Percentiles rank a stretch among this genome's conserved stretches.
Evolutionary conservation across 192 early-diverging fungal genomes (phyloP).

Genomic region (Dispira parvispora): DNA sequence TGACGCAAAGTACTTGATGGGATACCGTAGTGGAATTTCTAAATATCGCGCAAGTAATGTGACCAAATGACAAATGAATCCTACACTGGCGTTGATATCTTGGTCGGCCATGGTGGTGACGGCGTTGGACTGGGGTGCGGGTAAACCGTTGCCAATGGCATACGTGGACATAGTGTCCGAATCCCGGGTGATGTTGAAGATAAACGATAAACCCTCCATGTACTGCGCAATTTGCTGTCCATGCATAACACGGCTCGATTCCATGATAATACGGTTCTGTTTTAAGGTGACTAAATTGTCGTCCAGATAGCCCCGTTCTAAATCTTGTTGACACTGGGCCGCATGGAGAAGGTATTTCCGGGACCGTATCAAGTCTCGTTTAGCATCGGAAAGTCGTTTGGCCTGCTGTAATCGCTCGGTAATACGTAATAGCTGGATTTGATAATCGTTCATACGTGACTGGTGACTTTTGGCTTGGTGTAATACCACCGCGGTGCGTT

Average conservation of each 20-base stretch:
- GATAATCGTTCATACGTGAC: background rate
- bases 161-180: background rate
- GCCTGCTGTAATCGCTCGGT: background rate
- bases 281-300: slow-evolving; percentile 1
- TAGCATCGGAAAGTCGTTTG: background rate
- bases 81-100: slow-evolving; percentile 3
- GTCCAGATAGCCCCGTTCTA: background rate
- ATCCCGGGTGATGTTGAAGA: background rate
- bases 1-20: slow-evolving; percentile 32
- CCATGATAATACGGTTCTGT: slow-evolving; percentile 1
- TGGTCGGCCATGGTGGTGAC: background rate
- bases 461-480: background rate
- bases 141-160: background rate
- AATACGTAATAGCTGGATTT: background rate
- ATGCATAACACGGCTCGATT: background rate
- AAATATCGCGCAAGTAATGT: slow-evolving; percentile 25
- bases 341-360: background rate
- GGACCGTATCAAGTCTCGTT: background rate
- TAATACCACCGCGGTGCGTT: background rate
- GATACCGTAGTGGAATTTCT: slow-evolving; percentile 31
- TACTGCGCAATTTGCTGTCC: background rate
- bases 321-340: background rate
- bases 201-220: background rate
- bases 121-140: background rate
- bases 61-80: slow-evolving; percentile 19